A percentile compares a stretch with the other conserved stretches of the same genome.
These are phyloP conservation scores for Eleusine coracana DNA, from an alignment of 176 grass and related monocot genomes.

Conservation along the genomic window DNA sequence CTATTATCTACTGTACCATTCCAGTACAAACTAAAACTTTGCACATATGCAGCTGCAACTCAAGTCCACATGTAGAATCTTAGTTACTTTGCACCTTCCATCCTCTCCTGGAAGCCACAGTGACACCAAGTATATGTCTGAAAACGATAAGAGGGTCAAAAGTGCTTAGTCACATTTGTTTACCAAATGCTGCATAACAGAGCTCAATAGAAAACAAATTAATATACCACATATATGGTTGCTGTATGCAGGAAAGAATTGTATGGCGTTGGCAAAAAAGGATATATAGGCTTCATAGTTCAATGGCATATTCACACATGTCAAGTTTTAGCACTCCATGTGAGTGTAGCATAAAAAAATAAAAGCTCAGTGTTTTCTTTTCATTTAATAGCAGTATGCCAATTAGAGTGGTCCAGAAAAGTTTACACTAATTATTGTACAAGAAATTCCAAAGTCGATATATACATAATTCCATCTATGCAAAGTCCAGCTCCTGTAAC, in stretches of 20 bases:
- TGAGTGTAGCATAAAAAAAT: neutral
- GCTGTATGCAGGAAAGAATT: neutral
- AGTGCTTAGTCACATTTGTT: slow-evolving; percentile 17
- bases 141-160: slow-evolving; percentile 31
- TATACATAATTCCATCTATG: neutral
- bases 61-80: slow-evolving; percentile 20
- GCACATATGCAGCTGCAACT: slow-evolving; percentile 1
- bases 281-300: neutral
- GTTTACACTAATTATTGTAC: neutral
- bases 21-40: slow-evolving; percentile 10
- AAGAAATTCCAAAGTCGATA: neutral
- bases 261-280: neutral
- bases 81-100: slow-evolving; percentile 23
- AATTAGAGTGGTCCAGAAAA: slow-evolving; percentile 10
- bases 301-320: neutral
- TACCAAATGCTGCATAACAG: neutral
- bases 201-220: neutral
- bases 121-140: slow-evolving; percentile 38
- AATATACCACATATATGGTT: neutral
- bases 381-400: neutral
- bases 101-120: slow-evolving; percentile 16
- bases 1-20: slow-evolving; percentile 24
- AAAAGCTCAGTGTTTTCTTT: neutral
- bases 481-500: neutral
- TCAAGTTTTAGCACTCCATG: neutral